A percentile compares a stretch with the other conserved stretches of the same genome.
Evolutionary conservation across 495 filamentous ascomycete species (phyloP).

Genomic region (Entonaema liquescens): DNA sequence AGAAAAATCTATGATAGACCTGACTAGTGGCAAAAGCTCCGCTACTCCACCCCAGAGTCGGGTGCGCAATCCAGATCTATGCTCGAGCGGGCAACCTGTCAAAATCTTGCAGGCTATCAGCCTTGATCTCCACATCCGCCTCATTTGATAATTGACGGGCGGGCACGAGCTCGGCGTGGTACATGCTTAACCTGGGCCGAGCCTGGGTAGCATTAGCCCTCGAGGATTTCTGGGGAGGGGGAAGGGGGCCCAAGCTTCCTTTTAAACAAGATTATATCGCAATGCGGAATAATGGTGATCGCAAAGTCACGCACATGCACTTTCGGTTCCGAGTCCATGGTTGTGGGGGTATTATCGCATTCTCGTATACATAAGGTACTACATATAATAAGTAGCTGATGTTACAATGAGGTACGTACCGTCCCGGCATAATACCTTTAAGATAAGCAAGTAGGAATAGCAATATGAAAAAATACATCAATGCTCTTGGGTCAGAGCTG

Average conservation of each 20-base stretch:
- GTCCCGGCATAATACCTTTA: conserved; percentile 12
- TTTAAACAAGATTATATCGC: conserved; percentile 19
- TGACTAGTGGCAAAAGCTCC: not conserved
- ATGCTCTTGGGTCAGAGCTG: conserved; percentile 14
- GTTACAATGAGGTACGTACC: conserved; percentile 41
- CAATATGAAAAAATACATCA: conserved; percentile 10
- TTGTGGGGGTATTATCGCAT: conserved; percentile 43
- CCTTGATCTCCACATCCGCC: conserved; percentile 37
- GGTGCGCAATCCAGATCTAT: conserved; percentile 27
- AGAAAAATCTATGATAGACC: conserved; percentile 18
- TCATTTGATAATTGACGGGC: conserved; percentile 37
- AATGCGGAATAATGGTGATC: conserved; percentile 37
- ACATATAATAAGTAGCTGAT: conserved; percentile 18
- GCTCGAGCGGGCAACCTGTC: conserved; percentile 33
- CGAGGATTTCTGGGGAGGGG: not conserved
- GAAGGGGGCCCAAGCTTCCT: conserved; percentile 31
- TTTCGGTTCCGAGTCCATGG: conserved; percentile 41
- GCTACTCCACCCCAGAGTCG: conserved; percentile 3
- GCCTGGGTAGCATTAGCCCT: conserved; percentile 20
- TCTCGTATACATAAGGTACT: conserved; percentile 38
- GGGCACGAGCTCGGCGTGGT: conserved; percentile 8
- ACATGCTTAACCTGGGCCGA: conserved; percentile 5
- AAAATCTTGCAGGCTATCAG: conserved; percentile 36
- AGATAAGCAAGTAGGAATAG: conserved; percentile 2
- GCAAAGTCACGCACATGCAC: conserved; percentile 16